Base-by-base conservation (phyloP, 441 rosid species). In the Erysimum cheiri region DNA sequence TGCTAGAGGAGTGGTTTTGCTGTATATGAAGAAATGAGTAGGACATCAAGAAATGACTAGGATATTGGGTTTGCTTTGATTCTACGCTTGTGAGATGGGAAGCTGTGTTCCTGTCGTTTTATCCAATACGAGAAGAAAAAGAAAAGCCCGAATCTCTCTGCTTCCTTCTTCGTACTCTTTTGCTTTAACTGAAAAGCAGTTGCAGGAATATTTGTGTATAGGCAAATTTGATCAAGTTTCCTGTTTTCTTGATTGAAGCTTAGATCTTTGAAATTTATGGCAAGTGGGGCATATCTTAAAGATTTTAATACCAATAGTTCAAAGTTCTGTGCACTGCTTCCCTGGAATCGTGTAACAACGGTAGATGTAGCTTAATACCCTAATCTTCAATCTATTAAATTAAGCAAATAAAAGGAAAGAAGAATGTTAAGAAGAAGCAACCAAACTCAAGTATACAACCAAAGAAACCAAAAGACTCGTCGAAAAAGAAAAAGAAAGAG, bases 361-460 rank as follows among this genome's bases (percentile, higher is more conserved):
- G 15, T 14, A 39, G 68, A 41, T 68, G 57, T 29, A 22, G 15
- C 94, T 87, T 4, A 87, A 78, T 37, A 86, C 84, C 50, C 90
- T 91, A 66, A 90, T 78, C 63, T 81, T 82, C 58, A 83, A 75
- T 65, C 83, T 67, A 67, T 63, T 29, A 37, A 35, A 59, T 39
- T 31, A 26, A 47, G 52, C 44, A 60, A 65, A 62, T 63, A 44
- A n/a, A 58, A 64, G 33, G 26, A 33, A 64, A 60, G 29, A 36
- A 46, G 33, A 60, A 41, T 35, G 37, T 61, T 48, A 35, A 63
- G 72, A 69, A 58, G 31, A 60, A 54, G 2, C 48, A 46, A 69
- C 46, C 17, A 31, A 56, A 60, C 49, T 58, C 64, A 56, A 69
- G 70, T 62, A 47, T 48, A 48, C 65, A 56, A 56, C 50, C 49